Conservation (phyloP, 768 basidiomycete species). For the Mrakia blollopis region DNA sequence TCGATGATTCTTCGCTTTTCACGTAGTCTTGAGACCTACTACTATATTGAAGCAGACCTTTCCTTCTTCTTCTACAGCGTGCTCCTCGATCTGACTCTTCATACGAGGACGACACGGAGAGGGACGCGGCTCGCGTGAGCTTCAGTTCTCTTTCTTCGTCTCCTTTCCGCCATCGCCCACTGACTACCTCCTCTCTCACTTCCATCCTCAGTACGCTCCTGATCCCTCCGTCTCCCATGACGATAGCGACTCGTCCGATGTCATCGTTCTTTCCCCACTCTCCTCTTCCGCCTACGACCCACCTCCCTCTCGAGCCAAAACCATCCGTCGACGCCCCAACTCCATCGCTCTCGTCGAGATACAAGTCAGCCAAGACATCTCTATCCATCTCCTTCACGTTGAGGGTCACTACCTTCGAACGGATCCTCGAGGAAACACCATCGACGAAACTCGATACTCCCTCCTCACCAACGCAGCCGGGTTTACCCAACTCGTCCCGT, state of each 20-base stretch:
- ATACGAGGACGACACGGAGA: too few relatives aligned
- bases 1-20: not conserved
- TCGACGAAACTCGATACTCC: not conserved
- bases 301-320: not conserved
- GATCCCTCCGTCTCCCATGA: too few relatives aligned
- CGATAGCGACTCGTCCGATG: too few relatives aligned
- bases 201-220: too few relatives aligned
- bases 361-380: not conserved
- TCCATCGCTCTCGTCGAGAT: not conserved
- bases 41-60: too few relatives aligned
- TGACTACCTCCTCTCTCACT: too few relatives aligned
- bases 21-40: too few relatives aligned
- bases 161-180: too few relatives aligned
- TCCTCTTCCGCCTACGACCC: too few relatives aligned
- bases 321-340: not conserved
- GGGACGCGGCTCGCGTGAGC: too few relatives aligned
- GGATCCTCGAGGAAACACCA: not conserved
- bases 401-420: not conserved
- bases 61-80: not conserved
- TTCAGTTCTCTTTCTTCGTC: too few relatives aligned
- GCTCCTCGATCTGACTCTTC: not conserved
- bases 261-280: too few relatives aligned
- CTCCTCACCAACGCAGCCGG: not conserved
- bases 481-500: not conserved
- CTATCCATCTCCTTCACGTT: not conserved